phyloP scores from a whole-genome alignment of 2,329 filamentous ascomycete genomes.

The Tolypocladium cylindrosporum region DNA sequence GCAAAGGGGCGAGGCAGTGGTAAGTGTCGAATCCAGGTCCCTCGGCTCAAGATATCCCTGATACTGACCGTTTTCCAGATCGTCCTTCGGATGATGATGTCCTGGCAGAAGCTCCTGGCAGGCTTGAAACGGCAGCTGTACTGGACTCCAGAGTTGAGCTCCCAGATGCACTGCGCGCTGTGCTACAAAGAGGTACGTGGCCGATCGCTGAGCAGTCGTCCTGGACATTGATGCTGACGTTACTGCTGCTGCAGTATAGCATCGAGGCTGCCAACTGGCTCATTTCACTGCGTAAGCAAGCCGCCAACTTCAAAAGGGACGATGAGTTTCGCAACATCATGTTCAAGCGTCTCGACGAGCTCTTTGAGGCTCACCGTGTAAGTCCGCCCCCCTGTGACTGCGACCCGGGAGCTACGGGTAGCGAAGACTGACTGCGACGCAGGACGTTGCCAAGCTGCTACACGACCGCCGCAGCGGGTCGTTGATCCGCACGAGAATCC shows the following conservation, averaged over 20 bases:
- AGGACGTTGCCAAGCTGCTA: not conserved
- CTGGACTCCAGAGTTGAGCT: not conserved
- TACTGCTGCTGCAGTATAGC: not conserved
- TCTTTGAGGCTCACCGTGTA: not conserved
- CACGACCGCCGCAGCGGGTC: not conserved
- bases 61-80: not conserved
- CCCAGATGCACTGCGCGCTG: not conserved
- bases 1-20: not conserved
- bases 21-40: not conserved
- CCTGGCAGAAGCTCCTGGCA: not conserved
- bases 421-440: not conserved
- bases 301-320: not conserved
- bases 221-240: not conserved
- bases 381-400: not conserved
- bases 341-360: not conserved
- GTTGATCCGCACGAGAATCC: not conserved
- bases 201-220: too few species aligned
- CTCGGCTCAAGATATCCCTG: not conserved
- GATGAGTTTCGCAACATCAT: not conserved
- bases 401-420: too few species aligned
- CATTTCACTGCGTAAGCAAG: not conserved
- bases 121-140: not conserved
- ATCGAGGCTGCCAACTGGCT: not conserved
- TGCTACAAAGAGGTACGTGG: not conserved
- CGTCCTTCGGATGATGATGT: not conserved